Conservation (phyloP, 2,329 filamentous ascomycete genomes). For the Sporothrix euskadiensis region DNA sequence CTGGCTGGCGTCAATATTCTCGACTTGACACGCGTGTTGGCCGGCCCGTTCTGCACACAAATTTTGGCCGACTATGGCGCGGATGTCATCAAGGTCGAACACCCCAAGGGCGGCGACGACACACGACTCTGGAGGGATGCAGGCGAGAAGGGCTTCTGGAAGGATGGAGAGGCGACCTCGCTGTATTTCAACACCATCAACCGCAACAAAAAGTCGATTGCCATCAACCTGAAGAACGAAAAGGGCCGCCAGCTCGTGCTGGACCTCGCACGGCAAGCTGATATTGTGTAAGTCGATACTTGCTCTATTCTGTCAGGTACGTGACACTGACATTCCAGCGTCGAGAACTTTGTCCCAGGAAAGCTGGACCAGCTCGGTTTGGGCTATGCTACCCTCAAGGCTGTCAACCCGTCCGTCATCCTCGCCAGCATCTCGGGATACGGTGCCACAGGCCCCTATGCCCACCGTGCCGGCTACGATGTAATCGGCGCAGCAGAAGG, state of each 20-base stretch:
- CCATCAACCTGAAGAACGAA: constrained; percentile 25
- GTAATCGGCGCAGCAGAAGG: constrained; percentile 28
- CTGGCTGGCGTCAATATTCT: constrained; percentile 18
- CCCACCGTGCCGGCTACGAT: constrained; percentile 27
- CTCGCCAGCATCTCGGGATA: constrained; percentile 28
- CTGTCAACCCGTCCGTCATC: constrained; percentile 23
- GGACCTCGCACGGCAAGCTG: constrained; percentile 15
- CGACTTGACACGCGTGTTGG: constrained; percentile 27
- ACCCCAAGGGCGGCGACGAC: constrained; percentile 38
- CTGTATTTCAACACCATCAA: constrained; percentile 32
- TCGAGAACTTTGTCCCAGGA: constrained; percentile 29
- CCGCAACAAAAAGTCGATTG: constrained; percentile 26
- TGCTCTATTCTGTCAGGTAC: neutral
- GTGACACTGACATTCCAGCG: neutral
- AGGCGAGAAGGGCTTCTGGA: constrained; percentile 1
- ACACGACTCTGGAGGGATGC: constrained; percentile 26
- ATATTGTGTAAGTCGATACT: constrained; percentile 23
- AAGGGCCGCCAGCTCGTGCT: constrained; percentile 20
- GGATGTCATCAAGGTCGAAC: constrained; percentile 47
- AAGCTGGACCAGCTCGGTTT: constrained; percentile 28
- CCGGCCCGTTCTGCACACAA: constrained; percentile 44
- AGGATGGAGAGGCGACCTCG: constrained; percentile 28
- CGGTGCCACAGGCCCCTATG: constrained; percentile 21
- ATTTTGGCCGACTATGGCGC: constrained; percentile 50
- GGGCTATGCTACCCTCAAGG: constrained; percentile 22